Conservation (phyloP, 805 yeast species). For the Wickerhamomyces bovis region DNA sequence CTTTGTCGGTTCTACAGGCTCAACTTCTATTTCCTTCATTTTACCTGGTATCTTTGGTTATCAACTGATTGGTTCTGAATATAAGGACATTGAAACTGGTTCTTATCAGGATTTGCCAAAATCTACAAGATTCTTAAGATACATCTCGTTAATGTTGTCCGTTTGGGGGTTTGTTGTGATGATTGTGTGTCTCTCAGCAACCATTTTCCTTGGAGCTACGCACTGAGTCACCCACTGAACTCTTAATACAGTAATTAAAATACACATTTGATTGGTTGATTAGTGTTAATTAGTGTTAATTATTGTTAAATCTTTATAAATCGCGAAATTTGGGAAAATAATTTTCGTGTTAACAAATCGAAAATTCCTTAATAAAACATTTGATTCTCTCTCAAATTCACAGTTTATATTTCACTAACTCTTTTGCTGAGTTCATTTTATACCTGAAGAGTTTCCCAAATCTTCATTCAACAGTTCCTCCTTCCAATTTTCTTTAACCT, state of each 20-base stretch:
- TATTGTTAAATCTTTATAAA: too few species aligned
- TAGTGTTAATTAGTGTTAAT: too few species aligned
- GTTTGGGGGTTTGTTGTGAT: slow-evolving; percentile 48
- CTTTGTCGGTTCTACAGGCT: slow-evolving; percentile 89
- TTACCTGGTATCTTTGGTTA: slow-evolving; percentile 86
- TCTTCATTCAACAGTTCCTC: too few species aligned
- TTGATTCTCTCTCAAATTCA: too few species aligned
- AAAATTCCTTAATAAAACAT: background rate
- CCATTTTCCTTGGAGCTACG: slow-evolving; percentile 25
- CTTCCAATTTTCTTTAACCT: too few species aligned
- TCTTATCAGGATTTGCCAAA: slow-evolving; percentile 25
- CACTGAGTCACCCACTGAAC: too few species aligned
- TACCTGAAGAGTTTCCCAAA: too few species aligned
- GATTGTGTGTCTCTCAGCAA: slow-evolving; percentile 43
- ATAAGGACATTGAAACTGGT: slow-evolving; percentile 23
- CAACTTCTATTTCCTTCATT: slow-evolving; percentile 85
- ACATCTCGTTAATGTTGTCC: slow-evolving; percentile 31
- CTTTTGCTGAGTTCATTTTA: too few species aligned
- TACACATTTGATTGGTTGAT: too few species aligned
- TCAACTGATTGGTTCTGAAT: slow-evolving; percentile 54
- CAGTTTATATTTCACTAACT: background rate
- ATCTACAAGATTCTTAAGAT: slow-evolving; percentile 26
- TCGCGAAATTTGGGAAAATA: background rate
- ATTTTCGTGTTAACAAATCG: background rate
- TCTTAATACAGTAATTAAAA: too few species aligned